Evolutionary conservation across 2,329 filamentous ascomycete genomes (phyloP).

Genomic region (Chaetomium strumarium): DNA sequence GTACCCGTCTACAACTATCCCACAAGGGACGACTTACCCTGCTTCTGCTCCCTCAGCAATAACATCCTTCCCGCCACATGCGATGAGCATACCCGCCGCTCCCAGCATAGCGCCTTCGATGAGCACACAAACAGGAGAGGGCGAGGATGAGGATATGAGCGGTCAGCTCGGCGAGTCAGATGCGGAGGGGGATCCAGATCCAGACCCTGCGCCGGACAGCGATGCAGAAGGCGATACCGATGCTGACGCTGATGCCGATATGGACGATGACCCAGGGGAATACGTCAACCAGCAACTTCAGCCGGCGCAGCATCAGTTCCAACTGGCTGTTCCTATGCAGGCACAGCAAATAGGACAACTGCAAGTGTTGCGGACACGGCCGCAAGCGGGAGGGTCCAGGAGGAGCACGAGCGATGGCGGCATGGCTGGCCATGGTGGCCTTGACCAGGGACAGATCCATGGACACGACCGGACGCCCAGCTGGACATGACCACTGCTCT

Average conservation of each 20-base stretch:
- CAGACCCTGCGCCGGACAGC: constrained; percentile 31
- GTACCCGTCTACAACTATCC: constrained; percentile 13
- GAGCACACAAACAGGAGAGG: constrained; percentile 4
- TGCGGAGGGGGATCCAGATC: not conserved
- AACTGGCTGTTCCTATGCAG: constrained; percentile 32
- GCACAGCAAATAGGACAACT: constrained; percentile 23
- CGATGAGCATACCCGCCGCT: constrained; percentile 16
- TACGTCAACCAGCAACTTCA: constrained; percentile 28
- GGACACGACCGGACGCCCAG: constrained; percentile 26
- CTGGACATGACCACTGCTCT: constrained; percentile 31
- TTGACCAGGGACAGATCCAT: constrained; percentile 29
- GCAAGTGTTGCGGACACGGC: constrained; percentile 35
- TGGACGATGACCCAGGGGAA: constrained; percentile 46
- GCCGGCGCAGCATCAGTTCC: constrained; percentile 31
- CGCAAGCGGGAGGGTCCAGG: not conserved
- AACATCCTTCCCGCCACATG: not conserved
- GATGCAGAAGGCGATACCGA: constrained; percentile 33
- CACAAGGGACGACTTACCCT: constrained; percentile 7
- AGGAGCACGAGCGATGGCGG: constrained; percentile 2
- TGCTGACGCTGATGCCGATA: constrained; percentile 34
- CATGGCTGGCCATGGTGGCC: constrained; percentile 26
- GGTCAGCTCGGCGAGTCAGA: constrained; percentile 37
- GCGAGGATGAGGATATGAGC: constrained; percentile 41
- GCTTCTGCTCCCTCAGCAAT: not conserved
- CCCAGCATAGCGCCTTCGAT: constrained; percentile 20